A percentile compares a stretch with the other conserved stretches of the same genome.
These are phyloP conservation scores for Cutaneotrichosporon arboriforme DNA, from an alignment of 1,284 basidiomycete genomes.

Conservation along the genomic window DNA sequence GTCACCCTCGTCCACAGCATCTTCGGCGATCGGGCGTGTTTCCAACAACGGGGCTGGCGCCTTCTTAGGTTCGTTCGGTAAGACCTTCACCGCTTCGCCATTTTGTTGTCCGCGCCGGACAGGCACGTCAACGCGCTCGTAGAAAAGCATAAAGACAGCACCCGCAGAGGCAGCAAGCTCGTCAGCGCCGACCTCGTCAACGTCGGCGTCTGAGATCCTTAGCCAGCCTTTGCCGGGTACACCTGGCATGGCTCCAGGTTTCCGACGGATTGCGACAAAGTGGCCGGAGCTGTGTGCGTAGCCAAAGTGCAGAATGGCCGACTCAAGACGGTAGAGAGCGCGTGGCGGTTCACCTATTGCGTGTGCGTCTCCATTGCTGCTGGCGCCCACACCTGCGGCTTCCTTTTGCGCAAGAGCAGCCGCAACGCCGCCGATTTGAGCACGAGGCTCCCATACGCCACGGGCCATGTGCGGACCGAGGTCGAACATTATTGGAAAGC, in stretches of 20 bases:
- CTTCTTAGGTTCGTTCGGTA: too few species aligned
- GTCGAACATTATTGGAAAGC: conserved; percentile 79
- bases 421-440: neutral
- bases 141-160: conserved; percentile 83
- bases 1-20: too few species aligned
- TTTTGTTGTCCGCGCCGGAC: neutral
- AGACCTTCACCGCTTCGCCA: too few species aligned
- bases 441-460: conserved; percentile 39
- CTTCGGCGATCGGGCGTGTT: too few species aligned
- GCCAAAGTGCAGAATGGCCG: conserved; percentile 84
- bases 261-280: conserved; percentile 81
- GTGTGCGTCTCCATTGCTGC: neutral
- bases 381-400: neutral
- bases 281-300: conserved; percentile 78
- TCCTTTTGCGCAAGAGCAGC: neutral
- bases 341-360: conserved; percentile 26
- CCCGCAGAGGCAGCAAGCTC: conserved; percentile 55
- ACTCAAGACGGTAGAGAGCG: conserved; percentile 69
- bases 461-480: conserved; percentile 61
- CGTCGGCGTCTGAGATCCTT: conserved; percentile 74
- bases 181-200: conserved; percentile 70
- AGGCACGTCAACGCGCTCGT: conserved; percentile 60
- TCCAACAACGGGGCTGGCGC: too few species aligned
- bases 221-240: conserved; percentile 58
- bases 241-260: conserved; percentile 54